Percentiles rank a stretch among this genome's conserved stretches.
Evolutionary conservation across 352 stramenopile species (phyloP).

Genomic region (Aphanomyces invadans): DNA sequence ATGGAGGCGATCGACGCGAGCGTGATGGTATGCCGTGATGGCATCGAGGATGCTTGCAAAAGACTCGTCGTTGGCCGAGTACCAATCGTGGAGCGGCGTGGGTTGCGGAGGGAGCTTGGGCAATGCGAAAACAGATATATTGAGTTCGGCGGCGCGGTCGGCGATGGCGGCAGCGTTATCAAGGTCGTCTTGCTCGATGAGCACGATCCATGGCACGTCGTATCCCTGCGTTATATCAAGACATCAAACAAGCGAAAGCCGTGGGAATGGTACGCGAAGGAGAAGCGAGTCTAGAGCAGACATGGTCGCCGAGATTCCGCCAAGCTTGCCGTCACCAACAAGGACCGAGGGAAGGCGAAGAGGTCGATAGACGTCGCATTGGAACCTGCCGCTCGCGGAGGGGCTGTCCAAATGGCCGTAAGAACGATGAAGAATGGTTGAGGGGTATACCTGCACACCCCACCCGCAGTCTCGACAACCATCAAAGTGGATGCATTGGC

Average conservation of each 20-base stretch:
- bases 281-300: conserved; percentile 89
- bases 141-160: conserved; percentile 51
- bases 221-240: conserved; percentile 47
- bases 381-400: conserved; percentile 73
- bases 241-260: neutral
- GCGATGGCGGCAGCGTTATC: conserved; percentile 59
- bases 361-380: conserved; percentile 91
- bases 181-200: conserved; percentile 71
- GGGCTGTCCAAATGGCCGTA: conserved; percentile 27
- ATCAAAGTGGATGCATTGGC: conserved; percentile 40
- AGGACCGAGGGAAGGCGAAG: conserved; percentile 88
- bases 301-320: conserved; percentile 93
- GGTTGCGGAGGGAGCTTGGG: conserved; percentile 59
- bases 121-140: conserved; percentile 72
- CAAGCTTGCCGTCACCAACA: conserved; percentile 93
- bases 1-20: conserved; percentile 43
- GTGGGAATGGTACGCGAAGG: too few species aligned
- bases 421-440: neutral
- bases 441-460: conserved; percentile 71
- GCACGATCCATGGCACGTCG: conserved; percentile 74
- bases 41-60: conserved; percentile 48
- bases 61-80: conserved; percentile 32
- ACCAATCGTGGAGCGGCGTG: conserved; percentile 68
- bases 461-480: conserved; percentile 93
- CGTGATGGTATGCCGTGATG: conserved; percentile 50